Base-by-base conservation (phyloP, 257 asterid genomes). In the Galeopsis tetrahit region DNA sequence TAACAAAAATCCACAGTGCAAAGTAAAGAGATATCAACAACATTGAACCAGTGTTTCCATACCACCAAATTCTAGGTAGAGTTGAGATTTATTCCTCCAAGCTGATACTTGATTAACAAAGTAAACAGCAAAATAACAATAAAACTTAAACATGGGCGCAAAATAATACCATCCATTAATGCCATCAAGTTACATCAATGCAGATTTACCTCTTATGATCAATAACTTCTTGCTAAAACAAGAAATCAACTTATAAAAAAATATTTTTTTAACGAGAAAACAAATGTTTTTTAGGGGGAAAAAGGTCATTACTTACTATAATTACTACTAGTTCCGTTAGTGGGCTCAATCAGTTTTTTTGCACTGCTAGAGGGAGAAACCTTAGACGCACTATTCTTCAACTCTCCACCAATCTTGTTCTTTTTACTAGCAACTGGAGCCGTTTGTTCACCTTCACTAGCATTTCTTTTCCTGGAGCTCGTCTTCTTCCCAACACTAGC, bases 241-340 rank as follows among this genome's bases (percentile, higher is more conserved):
- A 62, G 49, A 72, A 36, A 67, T 53, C 49, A 62, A 67, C 63
- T 60, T 31, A 34, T 35, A 43, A 53, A 33, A 33, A 77, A 66
- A 58, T 15, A 63, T 3, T 4, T 49, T 49, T 49, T n/a, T 1
- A 38, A 31, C 11, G 7, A 66, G 1, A 14, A 46, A 43, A 63
- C 15, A 65, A 10, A 4, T 8, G 4, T 6, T n/a, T 68, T 60
- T 73, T 36, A 9, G 3, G 32, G 15, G 21, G 64, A 36, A 51
- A 38, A 39, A 46, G 61, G 40, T 40, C 34, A 36, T 69, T 78
- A 83, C 97, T 88, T 83, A 89, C 99, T 74, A 33, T 72, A 85
- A 67, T 52, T 55, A 63, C 63, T 46, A 48, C 63, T 46, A 48
- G 46, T 75, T 70, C 75, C 81, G 15, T 74, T 69, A 58, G 69